A percentile compares a stretch with the other conserved stretches of the same genome.
Evolutionary conservation across 2,329 filamentous ascomycete genomes (phyloP).

Genomic region (Aureobasidium sp.): DNA sequence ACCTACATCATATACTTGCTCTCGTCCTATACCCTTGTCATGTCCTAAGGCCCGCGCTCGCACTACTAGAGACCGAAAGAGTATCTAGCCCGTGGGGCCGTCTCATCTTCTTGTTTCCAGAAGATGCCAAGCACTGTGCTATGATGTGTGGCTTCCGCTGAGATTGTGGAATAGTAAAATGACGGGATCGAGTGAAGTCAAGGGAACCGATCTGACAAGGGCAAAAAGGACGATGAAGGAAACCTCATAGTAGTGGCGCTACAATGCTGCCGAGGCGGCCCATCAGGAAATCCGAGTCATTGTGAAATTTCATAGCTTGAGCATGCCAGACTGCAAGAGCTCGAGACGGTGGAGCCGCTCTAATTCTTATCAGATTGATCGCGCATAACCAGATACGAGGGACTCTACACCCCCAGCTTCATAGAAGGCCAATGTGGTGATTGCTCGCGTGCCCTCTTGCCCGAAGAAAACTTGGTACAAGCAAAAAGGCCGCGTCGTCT

Average conservation of each 20-base stretch:
- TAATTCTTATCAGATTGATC: not conserved
- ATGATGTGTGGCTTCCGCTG: slow-evolving; percentile 7
- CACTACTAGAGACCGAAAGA: not conserved
- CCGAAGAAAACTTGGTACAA: slow-evolving; percentile 2
- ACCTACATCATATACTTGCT: slow-evolving; percentile 9
- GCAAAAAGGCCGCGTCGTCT: not conserved
- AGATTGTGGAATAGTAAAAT: not conserved
- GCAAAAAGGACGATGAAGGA: not conserved
- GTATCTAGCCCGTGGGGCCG: slow-evolving; percentile 7
- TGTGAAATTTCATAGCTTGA: not conserved
- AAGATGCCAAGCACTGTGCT: slow-evolving; percentile 5
- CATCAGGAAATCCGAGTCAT: not conserved
- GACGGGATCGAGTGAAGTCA: not conserved
- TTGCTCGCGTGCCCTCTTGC: slow-evolving; percentile 3
- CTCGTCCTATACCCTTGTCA: slow-evolving; percentile 5
- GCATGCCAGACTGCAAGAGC: not conserved
- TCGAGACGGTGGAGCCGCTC: not conserved
- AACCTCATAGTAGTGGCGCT: not conserved
- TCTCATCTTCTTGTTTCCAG: slow-evolving; percentile 11
- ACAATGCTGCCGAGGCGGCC: not conserved
- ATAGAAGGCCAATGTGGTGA: not conserved
- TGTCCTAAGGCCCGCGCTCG: slow-evolving; percentile 2
- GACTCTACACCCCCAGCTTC: not conserved
- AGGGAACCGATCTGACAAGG: not conserved
- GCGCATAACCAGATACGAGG: not conserved